phyloP scores from a whole-genome alignment of 2,329 filamentous ascomycete genomes.

The Fusarium concolor region DNA sequence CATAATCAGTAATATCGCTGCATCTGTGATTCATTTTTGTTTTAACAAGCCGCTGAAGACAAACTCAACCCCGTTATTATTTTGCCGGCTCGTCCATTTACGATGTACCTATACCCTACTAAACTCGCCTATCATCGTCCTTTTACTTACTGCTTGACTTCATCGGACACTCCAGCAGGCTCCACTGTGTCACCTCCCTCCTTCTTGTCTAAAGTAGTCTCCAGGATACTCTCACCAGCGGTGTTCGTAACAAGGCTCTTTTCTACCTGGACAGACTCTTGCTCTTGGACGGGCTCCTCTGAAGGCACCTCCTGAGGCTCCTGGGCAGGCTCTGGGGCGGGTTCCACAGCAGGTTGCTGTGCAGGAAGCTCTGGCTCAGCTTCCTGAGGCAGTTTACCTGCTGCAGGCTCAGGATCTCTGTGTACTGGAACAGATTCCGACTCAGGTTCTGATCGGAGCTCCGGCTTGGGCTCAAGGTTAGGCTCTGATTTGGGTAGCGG shows the following conservation, averaged over 20 bases:
- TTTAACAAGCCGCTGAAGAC: not conserved
- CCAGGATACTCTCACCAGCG: conserved; percentile 58
- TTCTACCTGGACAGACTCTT: conserved; percentile 31
- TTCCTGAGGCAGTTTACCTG: conserved; percentile 25
- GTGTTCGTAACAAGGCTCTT: conserved; percentile 57
- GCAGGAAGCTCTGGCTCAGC: conserved; percentile 20
- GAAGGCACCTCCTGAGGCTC: conserved; percentile 1
- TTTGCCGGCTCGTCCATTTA: conserved; percentile 19
- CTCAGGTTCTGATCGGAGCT: conserved; percentile 24
- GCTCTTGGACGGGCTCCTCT: not conserved
- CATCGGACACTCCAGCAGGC: conserved; percentile 52
- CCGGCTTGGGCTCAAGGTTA: conserved; percentile 23
- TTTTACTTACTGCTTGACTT: conserved; percentile 46
- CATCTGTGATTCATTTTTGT: not conserved
- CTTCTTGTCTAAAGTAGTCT: conserved; percentile 53
- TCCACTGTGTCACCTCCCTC: conserved; percentile 50
- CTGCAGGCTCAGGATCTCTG: conserved; percentile 24
- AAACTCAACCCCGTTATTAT: conserved; percentile 14
- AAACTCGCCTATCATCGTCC: conserved; percentile 1
- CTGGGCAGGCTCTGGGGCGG: conserved; percentile 2
- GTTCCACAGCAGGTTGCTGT: conserved; percentile 32
- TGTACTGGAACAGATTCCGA: conserved; percentile 27
- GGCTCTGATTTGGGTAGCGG: conserved; percentile 9
- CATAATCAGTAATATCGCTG: not conserved
- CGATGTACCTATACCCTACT: conserved; percentile 6